phyloP scores from a whole-genome alignment of 495 filamentous ascomycete species.

The Delitschia confertaspora region DNA sequence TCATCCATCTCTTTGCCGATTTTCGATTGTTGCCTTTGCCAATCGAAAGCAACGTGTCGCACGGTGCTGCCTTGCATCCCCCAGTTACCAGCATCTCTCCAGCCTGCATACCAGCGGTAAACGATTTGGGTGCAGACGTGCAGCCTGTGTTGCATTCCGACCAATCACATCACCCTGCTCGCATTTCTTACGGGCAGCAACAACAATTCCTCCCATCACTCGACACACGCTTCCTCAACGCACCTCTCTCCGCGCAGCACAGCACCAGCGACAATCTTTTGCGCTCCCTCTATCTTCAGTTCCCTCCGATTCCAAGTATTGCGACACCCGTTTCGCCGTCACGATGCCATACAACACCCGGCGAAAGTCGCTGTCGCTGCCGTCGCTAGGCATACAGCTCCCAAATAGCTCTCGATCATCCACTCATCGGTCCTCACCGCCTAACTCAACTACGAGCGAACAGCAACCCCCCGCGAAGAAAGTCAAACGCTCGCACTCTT shows the following conservation, averaged over 20 bases:
- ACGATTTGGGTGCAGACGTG: slow-evolving; percentile 24
- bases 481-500: slow-evolving; percentile 71
- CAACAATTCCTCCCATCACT: slow-evolving; percentile 13
- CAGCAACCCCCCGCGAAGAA: slow-evolving; percentile 67
- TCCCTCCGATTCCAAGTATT: no score
- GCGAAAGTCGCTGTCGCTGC: slow-evolving; percentile 90
- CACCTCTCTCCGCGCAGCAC: slow-evolving; percentile 1
- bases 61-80: slow-evolving; percentile 24
- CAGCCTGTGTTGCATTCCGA: slow-evolving; percentile 27
- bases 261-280: background rate
- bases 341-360: slow-evolving; percentile 96
- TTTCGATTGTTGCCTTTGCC: no score
- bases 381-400: slow-evolving; percentile 85
- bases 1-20: no score
- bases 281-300: slow-evolving; percentile 1
- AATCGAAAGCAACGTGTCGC: slow-evolving; percentile 23
- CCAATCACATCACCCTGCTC: slow-evolving; percentile 13
- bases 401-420: slow-evolving; percentile 59
- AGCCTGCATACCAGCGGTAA: slow-evolving; percentile 15
- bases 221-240: slow-evolving; percentile 4
- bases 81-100: slow-evolving; percentile 1
- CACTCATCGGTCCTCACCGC: slow-evolving; percentile 53
- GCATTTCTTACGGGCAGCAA: slow-evolving; percentile 8
- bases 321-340: slow-evolving; percentile 14
- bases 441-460: slow-evolving; percentile 43